Base-by-base conservation (phyloP, 2,329 filamentous ascomycete genomes). In the Pseudocercospora macadamiae region DNA sequence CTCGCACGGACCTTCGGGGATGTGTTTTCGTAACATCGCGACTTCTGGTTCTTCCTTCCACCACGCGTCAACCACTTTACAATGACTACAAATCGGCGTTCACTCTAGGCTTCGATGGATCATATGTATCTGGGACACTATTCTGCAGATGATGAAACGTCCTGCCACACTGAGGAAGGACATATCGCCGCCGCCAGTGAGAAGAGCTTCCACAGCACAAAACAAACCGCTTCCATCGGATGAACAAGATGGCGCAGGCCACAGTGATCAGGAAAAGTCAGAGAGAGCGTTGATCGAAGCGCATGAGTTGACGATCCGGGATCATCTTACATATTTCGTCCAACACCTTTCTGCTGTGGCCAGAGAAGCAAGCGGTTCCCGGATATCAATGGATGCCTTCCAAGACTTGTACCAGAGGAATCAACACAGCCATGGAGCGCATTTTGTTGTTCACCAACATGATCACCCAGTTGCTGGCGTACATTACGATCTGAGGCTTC, bases 371-470 rank as follows among this genome's bases (percentile, higher is more conserved):
- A 51, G 55, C 7, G 54, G 65, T 3, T 73, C 75, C 18, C 73
- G 73, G 16, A 67, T 83, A 3, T 62, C 72, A 1, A 76, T 82
- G 19, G 28, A 70, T 2, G 71, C 75, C 1, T 84, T 80, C 71
- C 59, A 69, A 21, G 66, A 74, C 2, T 69, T 84, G 2, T 85
- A 84, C 66, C 66, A 67, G n/a, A 71, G 75, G 9, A 83, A 82
- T 62, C 70, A 77, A 51, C 73, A 79, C 57, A 55, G 70, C 0
- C 60, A 78, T 42, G 82, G 82, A 7, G 72, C 73, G 19, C 75
- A 78, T 34, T 90, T 90, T 68, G 83, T 90, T 52, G 80, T 90
- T 34, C 87, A 90, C 70, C 87, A 91, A 68, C 87, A 91, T 69
- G 87, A 89, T 68, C 88, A 90, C 69, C 88, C 88, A 1, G 71